These are phyloP conservation scores for Pterocarpus santalinus DNA, from an alignment of 306 rosid species.

Conservation along the genomic window DNA sequence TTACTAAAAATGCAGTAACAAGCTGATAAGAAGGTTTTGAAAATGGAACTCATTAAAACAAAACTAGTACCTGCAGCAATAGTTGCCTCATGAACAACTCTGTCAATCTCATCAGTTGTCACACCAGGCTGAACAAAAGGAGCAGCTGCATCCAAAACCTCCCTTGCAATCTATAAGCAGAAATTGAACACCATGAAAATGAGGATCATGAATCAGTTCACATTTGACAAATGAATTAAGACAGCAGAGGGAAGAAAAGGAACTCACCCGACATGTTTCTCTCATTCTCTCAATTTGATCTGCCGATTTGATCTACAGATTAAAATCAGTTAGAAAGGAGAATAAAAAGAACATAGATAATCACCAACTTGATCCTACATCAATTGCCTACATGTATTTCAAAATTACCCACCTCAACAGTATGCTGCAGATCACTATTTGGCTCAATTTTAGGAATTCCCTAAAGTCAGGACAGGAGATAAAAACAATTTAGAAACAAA, in stretches of 20 bases:
- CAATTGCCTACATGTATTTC: conserved; percentile 12
- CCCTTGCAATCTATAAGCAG: conserved; percentile 74
- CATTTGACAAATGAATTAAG: not conserved
- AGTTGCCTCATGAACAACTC: conserved; percentile 93
- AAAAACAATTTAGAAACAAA: conserved; percentile 35
- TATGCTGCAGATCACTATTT: conserved; percentile 75
- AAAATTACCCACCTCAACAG: conserved; percentile 72
- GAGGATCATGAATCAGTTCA: conserved; percentile 20
- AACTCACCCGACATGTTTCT: conserved; percentile 80
- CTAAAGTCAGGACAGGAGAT: conserved; percentile 54
- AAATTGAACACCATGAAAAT: conserved; percentile 2
- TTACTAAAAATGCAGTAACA: conserved; percentile 10
- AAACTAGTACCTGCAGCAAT: conserved; percentile 76
- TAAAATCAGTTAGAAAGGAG: conserved; percentile 24
- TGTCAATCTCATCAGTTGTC: conserved; percentile 94
- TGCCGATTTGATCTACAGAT: conserved; percentile 77
- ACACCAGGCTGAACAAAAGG: conserved; percentile 84
- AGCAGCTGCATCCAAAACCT: conserved; percentile 95
- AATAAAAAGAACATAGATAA: conserved; percentile 7
- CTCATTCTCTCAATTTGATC: conserved; percentile 85
- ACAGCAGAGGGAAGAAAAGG: conserved; percentile 6
- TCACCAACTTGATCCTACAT: conserved; percentile 5
- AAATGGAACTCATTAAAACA: conserved; percentile 27
- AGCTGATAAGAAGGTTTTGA: not conserved
- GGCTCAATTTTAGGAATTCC: conserved; percentile 91